A percentile compares a stretch with the other conserved stretches of the same genome.
Evolutionary conservation across 2,329 filamentous ascomycete species (phyloP).

Genomic region (Pseudogymnoascus sp.): DNA sequence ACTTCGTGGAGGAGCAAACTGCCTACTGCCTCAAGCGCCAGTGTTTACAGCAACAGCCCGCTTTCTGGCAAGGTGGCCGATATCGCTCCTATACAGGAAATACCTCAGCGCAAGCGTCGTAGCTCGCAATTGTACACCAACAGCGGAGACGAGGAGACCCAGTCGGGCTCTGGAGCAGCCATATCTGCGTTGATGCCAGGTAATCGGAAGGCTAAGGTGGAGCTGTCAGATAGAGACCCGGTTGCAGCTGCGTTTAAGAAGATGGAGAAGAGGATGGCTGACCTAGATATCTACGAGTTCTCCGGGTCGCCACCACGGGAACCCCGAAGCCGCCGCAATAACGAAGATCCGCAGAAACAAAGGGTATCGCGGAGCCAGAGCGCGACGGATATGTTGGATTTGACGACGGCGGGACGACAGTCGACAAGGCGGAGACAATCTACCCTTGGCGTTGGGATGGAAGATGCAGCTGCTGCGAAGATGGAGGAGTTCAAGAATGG

Average conservation of each 20-base stretch:
- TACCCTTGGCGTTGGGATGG: constrained; percentile 19
- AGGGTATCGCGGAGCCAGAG: not conserved
- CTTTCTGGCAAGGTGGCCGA: constrained; percentile 23
- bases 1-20: constrained; percentile 24
- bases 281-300: constrained; percentile 27
- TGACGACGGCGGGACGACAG: not conserved
- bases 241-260: not conserved
- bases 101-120: constrained; percentile 25
- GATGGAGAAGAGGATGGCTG: constrained; percentile 19
- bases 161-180: constrained; percentile 19
- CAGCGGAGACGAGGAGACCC: not conserved
- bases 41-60: constrained; percentile 26
- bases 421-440: constrained; percentile 25
- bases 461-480: constrained; percentile 13
- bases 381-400: constrained; percentile 1
- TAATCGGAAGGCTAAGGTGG: constrained; percentile 23
- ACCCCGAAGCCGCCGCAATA: not conserved
- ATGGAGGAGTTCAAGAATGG: constrained; percentile 17
- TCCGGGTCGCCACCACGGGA: constrained; percentile 19
- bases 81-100: constrained; percentile 22
- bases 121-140: constrained; percentile 25
- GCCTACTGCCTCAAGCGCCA: constrained; percentile 19
- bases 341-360: constrained; percentile 2
- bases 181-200: constrained; percentile 27
- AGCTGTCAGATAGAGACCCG: constrained; percentile 19